phyloP scores from a whole-genome alignment of 805 yeast species.

The Kazachstania taianensis region DNA sequence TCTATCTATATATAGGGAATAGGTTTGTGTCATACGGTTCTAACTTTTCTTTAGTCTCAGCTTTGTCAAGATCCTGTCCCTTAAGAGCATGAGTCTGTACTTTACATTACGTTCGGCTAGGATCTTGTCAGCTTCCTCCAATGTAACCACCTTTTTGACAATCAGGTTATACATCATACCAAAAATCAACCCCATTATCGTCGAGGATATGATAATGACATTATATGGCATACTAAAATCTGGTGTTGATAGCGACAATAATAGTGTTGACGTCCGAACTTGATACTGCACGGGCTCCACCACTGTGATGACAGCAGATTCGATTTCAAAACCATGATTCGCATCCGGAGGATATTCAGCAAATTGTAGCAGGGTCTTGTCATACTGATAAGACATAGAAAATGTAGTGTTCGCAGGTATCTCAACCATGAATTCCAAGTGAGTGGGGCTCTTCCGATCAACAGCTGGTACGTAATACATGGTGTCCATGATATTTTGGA shows the following conservation, averaged over 20 bases:
- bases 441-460: constrained; percentile 75
- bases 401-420: constrained; percentile 58
- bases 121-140: constrained; percentile 48
- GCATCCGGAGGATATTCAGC: constrained; percentile 99
- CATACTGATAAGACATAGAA: constrained; percentile 66
- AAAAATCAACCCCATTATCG: constrained; percentile 85
- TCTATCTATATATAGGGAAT: no score
- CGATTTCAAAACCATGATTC: constrained; percentile 91
- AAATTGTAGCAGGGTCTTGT: constrained; percentile 71
- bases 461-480: constrained; percentile 64
- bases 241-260: constrained; percentile 86
- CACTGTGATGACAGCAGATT: constrained; percentile 74
- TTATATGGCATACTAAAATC: constrained; percentile 98
- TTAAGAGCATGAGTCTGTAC: constrained; percentile 13
- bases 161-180: constrained; percentile 77
- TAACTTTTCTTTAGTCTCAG: constrained; percentile 1
- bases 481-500: constrained; percentile 36
- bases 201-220: constrained; percentile 86
- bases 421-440: constrained; percentile 55
- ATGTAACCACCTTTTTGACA: constrained; percentile 63
- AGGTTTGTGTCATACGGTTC: neutral
- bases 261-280: constrained; percentile 74
- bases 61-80: constrained; percentile 7
- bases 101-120: constrained; percentile 12
- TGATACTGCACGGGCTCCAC: constrained; percentile 36